Evolutionary conservation across 257 asterid species (phyloP).

Genomic region (Solanum etuberosum): DNA sequence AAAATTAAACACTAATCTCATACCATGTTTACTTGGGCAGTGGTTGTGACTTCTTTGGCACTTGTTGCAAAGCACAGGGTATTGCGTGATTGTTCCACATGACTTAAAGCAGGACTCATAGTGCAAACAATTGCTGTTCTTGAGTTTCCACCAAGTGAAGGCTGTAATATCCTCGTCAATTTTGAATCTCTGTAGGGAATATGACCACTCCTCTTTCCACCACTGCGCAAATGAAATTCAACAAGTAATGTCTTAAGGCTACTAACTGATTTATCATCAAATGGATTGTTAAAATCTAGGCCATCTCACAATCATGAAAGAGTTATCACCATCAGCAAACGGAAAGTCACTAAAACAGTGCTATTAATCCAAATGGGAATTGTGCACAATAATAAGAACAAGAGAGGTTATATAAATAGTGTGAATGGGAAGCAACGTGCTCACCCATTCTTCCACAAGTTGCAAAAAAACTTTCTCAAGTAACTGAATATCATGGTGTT

Average conservation of each 20-base stretch:
- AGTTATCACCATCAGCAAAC: not conserved
- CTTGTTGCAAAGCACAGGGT: constrained; percentile 81
- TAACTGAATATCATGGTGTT: not conserved
- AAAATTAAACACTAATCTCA: not conserved
- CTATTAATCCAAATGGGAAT: not conserved
- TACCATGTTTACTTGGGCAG: constrained; percentile 94
- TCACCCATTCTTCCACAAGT: not conserved
- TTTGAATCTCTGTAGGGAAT: constrained; percentile 85
- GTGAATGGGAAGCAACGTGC: not conserved
- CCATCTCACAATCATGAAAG: not conserved
- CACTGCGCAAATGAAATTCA: constrained; percentile 38
- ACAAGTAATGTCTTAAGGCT: not conserved
- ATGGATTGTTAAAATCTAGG: not conserved
- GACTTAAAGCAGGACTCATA: constrained; percentile 88
- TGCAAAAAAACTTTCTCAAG: not conserved
- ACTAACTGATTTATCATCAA: not conserved
- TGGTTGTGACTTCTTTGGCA: constrained; percentile 91
- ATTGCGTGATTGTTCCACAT: constrained; percentile 89
- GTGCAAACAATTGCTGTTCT: constrained; percentile 96
- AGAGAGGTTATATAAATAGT: not conserved
- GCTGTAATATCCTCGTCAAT: constrained; percentile 87
- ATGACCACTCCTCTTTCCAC: constrained; percentile 66
- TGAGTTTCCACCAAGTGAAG: constrained; percentile 95
- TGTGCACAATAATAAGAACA: not conserved
- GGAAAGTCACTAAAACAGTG: not conserved